Evolutionary conservation across 805 yeast genomes (phyloP).

Genomic region (Brettanomyces custersianus): DNA sequence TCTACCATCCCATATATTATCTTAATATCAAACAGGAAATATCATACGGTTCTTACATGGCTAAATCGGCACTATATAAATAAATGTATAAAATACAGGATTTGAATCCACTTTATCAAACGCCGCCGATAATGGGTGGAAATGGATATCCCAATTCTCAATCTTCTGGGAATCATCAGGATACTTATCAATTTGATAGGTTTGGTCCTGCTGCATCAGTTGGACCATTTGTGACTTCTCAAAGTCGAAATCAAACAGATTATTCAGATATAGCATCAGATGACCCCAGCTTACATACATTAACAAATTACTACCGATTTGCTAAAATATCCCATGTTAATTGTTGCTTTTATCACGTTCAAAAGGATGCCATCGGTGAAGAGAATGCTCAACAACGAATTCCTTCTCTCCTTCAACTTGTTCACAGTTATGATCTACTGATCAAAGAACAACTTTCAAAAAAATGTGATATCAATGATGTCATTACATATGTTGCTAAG

Average conservation of each 20-base stretch:
- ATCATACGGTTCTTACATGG: no score
- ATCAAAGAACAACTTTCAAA: slow-evolving; percentile 17
- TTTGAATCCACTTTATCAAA: slow-evolving; percentile 9
- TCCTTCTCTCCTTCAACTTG: slow-evolving; percentile 14
- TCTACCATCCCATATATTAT: no score
- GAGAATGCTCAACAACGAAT: slow-evolving; percentile 4
- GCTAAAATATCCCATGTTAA: slow-evolving; percentile 20
- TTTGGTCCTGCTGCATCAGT: background rate
- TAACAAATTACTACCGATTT: slow-evolving; percentile 24
- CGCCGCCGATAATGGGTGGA: slow-evolving; percentile 5
- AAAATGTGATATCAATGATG: slow-evolving; percentile 23
- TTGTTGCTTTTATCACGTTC: slow-evolving; percentile 23
- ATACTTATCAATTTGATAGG: background rate
- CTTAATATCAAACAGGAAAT: no score
- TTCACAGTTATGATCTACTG: slow-evolving; percentile 20
- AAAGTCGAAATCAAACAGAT: background rate
- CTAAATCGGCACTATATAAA: no score
- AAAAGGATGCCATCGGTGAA: slow-evolving; percentile 6
- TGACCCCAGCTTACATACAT: slow-evolving; percentile 15
- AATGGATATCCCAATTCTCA: no score
- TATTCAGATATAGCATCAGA: background rate
- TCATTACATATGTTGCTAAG: slow-evolving; percentile 22
- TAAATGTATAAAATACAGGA: slow-evolving; percentile 12
- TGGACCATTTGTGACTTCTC: background rate
- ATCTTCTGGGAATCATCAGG: no score